Base-by-base conservation (phyloP, 331 rosid genomes). In the Quercus tomentella region DNA sequence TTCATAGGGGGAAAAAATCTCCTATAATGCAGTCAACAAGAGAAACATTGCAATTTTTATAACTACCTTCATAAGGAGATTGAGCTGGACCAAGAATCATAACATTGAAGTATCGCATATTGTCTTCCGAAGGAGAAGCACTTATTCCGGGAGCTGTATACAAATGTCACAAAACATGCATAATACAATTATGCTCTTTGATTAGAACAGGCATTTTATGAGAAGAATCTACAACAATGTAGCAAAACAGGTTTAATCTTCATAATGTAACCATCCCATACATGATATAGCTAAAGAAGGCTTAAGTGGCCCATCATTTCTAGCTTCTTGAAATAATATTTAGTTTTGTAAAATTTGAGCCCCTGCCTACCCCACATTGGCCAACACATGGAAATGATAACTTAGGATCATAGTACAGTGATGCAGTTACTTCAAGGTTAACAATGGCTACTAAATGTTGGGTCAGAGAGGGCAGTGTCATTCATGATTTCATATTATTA, bases 61-160 rank as follows among this genome's bases (percentile, higher is more conserved):
- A 63, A 28, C 68, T 86, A 85, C 99, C 99, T 90, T 95, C 99
- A 77, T 93, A 95, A 22, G 99, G 99, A 8, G 99, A 95, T 84
- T 95, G 99, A 5, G 99, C 90, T 0, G 99, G 99, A 62, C 99
- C 99, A 74, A 95, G 99, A 79, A 95, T 95, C 98, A 93, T 95
- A 87, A 93, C 99, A 77, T 93, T 95, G 82, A 95, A 95, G 81
- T 95, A 95, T 16, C 99, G 82, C 99, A 95, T 95, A 77, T 95
- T 95, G 66, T 95, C 99, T 73, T 95, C 99, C 0, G 99, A 95
- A 31, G 99, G 99, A 18, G 99, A 95, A 2, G 99, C 99, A 81
- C 99, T 95, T 76, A 95, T 95, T 60, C 99, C 99, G 35, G 99
- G 99, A 16, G 97, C 99, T 95, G 94, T 77, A 84, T 70, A 30